These are phyloP conservation scores for Kwoniella mangroviensis DNA, from an alignment of 768 basidiomycete genomes.

Conservation along the genomic window DNA sequence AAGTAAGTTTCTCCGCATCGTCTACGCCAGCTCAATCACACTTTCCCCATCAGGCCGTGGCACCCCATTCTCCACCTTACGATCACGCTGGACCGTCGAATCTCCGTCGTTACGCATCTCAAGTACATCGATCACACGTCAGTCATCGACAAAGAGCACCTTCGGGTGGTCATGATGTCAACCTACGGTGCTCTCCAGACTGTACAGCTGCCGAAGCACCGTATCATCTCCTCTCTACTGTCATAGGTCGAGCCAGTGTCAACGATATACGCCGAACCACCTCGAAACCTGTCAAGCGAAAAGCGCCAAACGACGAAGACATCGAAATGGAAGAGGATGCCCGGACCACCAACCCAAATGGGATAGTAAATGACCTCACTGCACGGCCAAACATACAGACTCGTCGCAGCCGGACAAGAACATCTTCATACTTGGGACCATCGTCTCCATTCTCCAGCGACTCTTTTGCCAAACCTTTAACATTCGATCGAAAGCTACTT, in stretches of 20 bases:
- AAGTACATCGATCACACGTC: constrained; percentile 3
- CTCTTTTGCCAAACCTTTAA: constrained; percentile 14
- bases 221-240: constrained; percentile 23
- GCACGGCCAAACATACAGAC: constrained; percentile 27
- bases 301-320: constrained; percentile 11
- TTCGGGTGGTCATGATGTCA: constrained; percentile 14
- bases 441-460: neutral
- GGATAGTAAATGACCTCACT: neutral
- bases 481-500: constrained; percentile 17
- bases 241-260: constrained; percentile 36
- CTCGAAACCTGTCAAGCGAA: neutral
- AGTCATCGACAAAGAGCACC: constrained; percentile 11
- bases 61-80: constrained; percentile 13
- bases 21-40: constrained; percentile 11
- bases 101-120: constrained; percentile 7
- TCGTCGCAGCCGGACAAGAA: constrained; percentile 17
- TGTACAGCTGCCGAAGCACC: constrained; percentile 33
- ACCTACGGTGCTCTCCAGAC: constrained; percentile 33
- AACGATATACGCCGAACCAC: constrained; percentile 13
- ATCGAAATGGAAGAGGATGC: constrained; percentile 16
- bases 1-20: constrained; percentile 7
- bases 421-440: constrained; percentile 3
- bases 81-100: constrained; percentile 14
- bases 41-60: constrained; percentile 6
- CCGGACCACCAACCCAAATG: neutral